phyloP scores from a whole-genome alignment of 164 flowering plant species.

The Vitis vinifera region DNA sequence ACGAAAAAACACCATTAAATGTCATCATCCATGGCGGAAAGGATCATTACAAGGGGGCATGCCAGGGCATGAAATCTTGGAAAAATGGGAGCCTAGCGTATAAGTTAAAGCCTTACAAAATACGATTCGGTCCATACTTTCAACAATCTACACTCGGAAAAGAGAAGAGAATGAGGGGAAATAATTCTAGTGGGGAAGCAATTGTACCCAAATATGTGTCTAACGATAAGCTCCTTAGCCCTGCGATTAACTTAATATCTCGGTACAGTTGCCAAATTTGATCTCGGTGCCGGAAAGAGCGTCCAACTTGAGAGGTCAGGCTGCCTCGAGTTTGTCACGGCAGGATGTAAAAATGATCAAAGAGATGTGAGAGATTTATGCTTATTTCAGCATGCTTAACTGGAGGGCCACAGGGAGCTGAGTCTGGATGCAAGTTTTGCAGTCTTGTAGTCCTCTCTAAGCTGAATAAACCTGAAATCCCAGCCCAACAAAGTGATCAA shows the following conservation, averaged over 20 bases:
- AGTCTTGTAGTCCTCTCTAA: slow-evolving; percentile 81
- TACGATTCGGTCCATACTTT: slow-evolving; percentile 1
- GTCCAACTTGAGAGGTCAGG: slow-evolving; percentile 7
- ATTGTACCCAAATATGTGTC: neutral
- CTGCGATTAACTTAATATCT: neutral
- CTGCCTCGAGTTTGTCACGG: neutral
- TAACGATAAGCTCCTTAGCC: slow-evolving; percentile 1
- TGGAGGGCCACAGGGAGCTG: slow-evolving; percentile 64
- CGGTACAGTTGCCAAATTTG: neutral
- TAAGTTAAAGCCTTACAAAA: slow-evolving; percentile 1
- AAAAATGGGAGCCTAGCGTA: slow-evolving; percentile 3
- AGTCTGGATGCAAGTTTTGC: slow-evolving; percentile 84
- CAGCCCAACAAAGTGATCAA: slow-evolving; percentile 1
- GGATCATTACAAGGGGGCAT: slow-evolving; percentile 9
- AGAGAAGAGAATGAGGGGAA: neutral
- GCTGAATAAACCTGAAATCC: slow-evolving; percentile 75
- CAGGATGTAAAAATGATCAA: neutral
- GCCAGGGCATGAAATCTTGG: neutral
- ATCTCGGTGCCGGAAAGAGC: neutral
- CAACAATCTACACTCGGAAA: slow-evolving; percentile 17
- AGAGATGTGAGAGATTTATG: neutral
- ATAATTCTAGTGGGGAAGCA: neutral
- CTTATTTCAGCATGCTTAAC: slow-evolving; percentile 16
- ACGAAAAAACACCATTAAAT: neutral
- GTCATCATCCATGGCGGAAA: neutral